A percentile compares a stretch with the other conserved stretches of the same genome.
Evolutionary conservation across 208 protist genomes (phyloP).

Genomic region (Kentomonas sorsogonicus): DNA sequence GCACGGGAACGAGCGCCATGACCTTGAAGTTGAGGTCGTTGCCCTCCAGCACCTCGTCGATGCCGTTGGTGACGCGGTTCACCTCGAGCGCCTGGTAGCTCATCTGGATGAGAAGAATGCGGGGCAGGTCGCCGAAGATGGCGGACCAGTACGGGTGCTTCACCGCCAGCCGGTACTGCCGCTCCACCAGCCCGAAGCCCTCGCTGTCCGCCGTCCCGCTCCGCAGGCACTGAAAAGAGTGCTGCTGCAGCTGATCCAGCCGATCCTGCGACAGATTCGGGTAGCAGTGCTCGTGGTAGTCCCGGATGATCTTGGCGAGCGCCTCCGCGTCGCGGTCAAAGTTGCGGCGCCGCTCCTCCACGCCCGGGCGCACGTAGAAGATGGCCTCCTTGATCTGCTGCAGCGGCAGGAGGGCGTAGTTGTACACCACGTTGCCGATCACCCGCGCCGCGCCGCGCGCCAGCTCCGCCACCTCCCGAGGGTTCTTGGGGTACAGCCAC

Average conservation of each 20-base stretch:
- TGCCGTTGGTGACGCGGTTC: conserved; percentile 62
- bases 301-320: conserved; percentile 71
- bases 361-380: conserved; percentile 51
- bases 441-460: conserved; percentile 9
- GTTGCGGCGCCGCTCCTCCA: conserved; percentile 46
- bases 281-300: conserved; percentile 77
- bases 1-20: conserved; percentile 64
- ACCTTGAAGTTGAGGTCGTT: conserved; percentile 82
- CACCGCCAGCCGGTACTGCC: conserved; percentile 60
- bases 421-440: conserved; percentile 22
- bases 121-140: conserved; percentile 62
- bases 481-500: conserved; percentile 39
- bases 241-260: conserved; percentile 34
- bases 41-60: conserved; percentile 73
- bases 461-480: conserved; percentile 23
- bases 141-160: conserved; percentile 54
- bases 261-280: conserved; percentile 22
- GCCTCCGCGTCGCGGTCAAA: conserved; percentile 52
- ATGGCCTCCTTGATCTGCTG: conserved; percentile 41
- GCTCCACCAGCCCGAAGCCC: conserved; percentile 49
- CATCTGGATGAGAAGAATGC: conserved; percentile 70
- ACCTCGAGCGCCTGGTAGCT: conserved; percentile 67
- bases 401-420: conserved; percentile 46
- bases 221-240: conserved; percentile 35
- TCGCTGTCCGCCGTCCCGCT: conserved; percentile 48